Evolutionary conservation across 139 green algal genomes (phyloP), one percentile per base, ranked within the genome.

Genomic region (Choricystis sp.): DNA sequence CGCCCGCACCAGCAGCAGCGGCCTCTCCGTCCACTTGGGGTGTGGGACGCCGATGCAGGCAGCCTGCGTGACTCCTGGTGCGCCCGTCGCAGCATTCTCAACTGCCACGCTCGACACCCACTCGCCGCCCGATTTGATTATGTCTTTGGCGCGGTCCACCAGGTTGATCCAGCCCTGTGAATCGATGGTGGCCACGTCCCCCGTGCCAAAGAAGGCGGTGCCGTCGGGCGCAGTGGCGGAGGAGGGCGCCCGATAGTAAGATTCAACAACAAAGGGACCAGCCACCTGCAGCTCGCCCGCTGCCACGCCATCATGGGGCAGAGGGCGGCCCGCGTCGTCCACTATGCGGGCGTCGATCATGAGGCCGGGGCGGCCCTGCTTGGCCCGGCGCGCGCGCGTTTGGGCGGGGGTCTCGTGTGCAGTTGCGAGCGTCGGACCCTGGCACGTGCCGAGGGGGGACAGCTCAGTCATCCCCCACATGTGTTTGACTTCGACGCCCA

Each of bases 61-160:
- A 5, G 55, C 56, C 27, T 68, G 62, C 1, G 63, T 29, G 3
- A 82, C 77, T 29, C 75, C 22, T 1, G 79, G 72, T 49, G 83
- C 74, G 1, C 72, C 68, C 22, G 75, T 62, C 19, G 74, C 77
- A 1, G 65, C 65, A 26, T 83, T 85, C 57, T 89, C 82, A 22
- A 89, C 67, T 26, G 79, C 68, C 20, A 88, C 79, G 29, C 29
- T 69, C 60, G 57, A 72, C 59, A 89, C 85, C 81, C 81, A 89
- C 68, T 90, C 83, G 5, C 83, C 83, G 2, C 83, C 83, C 24
- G 31, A 74, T 66, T 94, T 94, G 64, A 95, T 88, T 14, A 94
- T 80, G 66, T 95, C 87, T 66, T 95, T 94, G 74, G 64, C 71
- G 25, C 85, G 69, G 69, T 92, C 85, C 0, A 60, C 24, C 56